Percentiles rank a stretch among this genome's conserved stretches.
Conservation (phyloP, 257 asterid species). For the Orobanche coerulescens region DNA sequence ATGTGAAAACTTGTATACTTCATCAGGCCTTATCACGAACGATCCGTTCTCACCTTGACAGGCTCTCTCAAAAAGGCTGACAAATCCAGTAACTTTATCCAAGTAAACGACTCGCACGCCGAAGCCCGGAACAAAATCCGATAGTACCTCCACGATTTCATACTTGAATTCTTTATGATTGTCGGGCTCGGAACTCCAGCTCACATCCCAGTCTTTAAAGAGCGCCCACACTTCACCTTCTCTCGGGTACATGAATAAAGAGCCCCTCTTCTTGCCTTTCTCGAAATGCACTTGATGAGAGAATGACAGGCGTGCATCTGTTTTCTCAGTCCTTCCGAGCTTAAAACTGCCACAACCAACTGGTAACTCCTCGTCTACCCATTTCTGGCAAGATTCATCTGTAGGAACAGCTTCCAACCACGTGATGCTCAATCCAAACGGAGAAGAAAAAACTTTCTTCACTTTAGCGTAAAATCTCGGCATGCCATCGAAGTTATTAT, state of each 20-base stretch:
- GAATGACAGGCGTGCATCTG: slow-evolving; percentile 22
- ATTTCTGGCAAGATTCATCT: slow-evolving; percentile 14
- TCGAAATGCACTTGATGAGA: slow-evolving; percentile 43
- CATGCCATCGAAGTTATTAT: slow-evolving; percentile 42
- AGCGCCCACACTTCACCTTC: slow-evolving; percentile 62
- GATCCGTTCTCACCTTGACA: slow-evolving; percentile 8
- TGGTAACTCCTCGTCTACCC: slow-evolving; percentile 40
- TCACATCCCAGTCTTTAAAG: slow-evolving; percentile 40
- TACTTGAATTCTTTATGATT: slow-evolving; percentile 30
- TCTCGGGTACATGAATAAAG: slow-evolving; percentile 36
- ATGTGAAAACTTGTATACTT: slow-evolving; percentile 47
- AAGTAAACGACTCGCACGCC: slow-evolving; percentile 38
- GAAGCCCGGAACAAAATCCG: slow-evolving; percentile 25
- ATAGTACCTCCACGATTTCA: slow-evolving; percentile 52
- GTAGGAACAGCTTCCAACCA: slow-evolving; percentile 53
- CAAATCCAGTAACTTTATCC: slow-evolving; percentile 46
- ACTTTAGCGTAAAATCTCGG: slow-evolving; percentile 58
- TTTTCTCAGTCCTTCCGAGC: slow-evolving; percentile 24
- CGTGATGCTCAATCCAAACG: slow-evolving; percentile 39
- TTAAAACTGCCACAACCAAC: slow-evolving; percentile 51
- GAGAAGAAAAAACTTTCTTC: slow-evolving; percentile 29
- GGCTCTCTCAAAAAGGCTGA: slow-evolving; percentile 42
- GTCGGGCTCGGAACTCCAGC: slow-evolving; percentile 35
- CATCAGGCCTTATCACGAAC: slow-evolving; percentile 23
- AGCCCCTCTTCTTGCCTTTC: slow-evolving; percentile 29